These are phyloP conservation scores for Hypoxylon sp. DNA, from an alignment of 2,329 filamentous ascomycete species.

Conservation along the genomic window DNA sequence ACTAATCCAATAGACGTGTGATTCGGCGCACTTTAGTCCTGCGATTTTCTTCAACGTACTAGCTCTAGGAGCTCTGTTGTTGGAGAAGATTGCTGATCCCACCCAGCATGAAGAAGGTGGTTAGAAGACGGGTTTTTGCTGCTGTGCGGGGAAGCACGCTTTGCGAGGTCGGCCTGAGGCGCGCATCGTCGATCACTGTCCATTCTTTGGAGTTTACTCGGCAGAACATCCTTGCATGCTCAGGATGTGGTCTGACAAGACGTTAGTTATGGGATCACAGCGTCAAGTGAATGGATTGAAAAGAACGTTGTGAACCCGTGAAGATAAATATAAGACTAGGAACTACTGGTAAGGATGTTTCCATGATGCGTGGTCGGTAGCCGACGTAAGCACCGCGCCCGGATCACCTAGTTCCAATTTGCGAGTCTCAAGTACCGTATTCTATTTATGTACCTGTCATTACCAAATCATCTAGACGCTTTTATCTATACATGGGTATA, in stretches of 20 bases:
- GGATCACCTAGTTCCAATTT: neutral
- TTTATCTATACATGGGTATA: slow-evolving; percentile 3
- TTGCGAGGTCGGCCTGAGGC: slow-evolving; percentile 37
- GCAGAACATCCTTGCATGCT: slow-evolving; percentile 38
- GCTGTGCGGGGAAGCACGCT: slow-evolving; percentile 38
- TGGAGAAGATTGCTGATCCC: slow-evolving; percentile 43
- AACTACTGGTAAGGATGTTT: neutral
- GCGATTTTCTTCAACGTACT: slow-evolving; percentile 20
- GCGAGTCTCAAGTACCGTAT: neutral
- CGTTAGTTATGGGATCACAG: neutral
- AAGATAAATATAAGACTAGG: neutral
- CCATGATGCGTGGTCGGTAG: neutral
- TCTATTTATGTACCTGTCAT: neutral
- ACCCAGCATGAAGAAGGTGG: slow-evolving; percentile 30
- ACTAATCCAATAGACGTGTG: slow-evolving; percentile 7
- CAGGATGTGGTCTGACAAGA: neutral
- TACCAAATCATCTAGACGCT: neutral
- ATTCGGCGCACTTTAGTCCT: slow-evolving; percentile 1
- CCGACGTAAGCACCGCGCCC: neutral
- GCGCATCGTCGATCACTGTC: slow-evolving; percentile 36
- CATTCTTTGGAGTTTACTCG: slow-evolving; percentile 32
- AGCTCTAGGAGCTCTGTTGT: slow-evolving; percentile 29
- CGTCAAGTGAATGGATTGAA: neutral
- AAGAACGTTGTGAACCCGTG: neutral
- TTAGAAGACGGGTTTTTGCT: slow-evolving; percentile 11